These are phyloP conservation scores for Hericium rajendrae DNA, from an alignment of 768 basidiomycete genomes.

Conservation along the genomic window DNA sequence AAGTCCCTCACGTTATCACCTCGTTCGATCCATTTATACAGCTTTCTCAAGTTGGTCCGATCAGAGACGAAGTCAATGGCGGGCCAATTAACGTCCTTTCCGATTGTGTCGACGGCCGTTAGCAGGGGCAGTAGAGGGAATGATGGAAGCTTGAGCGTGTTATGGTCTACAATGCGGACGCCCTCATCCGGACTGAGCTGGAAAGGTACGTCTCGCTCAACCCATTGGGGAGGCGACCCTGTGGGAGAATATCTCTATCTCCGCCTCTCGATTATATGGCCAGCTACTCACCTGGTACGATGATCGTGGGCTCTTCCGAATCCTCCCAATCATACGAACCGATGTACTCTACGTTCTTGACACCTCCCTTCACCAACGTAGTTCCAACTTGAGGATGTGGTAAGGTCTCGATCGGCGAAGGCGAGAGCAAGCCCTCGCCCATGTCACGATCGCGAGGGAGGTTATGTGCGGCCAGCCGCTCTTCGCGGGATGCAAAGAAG, in stretches of 20 bases:
- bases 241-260: neutral
- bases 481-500: neutral
- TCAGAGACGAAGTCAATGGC: constrained; percentile 44
- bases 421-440: neutral
- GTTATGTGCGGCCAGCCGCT: neutral
- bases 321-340: constrained; percentile 25
- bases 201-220: constrained; percentile 36
- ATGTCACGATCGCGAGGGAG: neutral
- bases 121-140: constrained; percentile 45
- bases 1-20: constrained; percentile 36
- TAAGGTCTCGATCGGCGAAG: neutral
- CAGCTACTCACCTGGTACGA: constrained; percentile 20
- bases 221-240: constrained; percentile 59
- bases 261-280: neutral
- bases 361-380: neutral
- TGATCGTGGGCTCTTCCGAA: constrained; percentile 16
- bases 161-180: constrained; percentile 43
- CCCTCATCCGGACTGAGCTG: constrained; percentile 47
- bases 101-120: constrained; percentile 39
- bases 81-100: constrained; percentile 27
- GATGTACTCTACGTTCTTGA: constrained; percentile 17
- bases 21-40: constrained; percentile 44
- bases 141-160: constrained; percentile 35
- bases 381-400: neutral
- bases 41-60: constrained; percentile 55